Conservation (phyloP, 2,329 filamentous ascomycete species). For the Mollisiaceae sp. region DNA sequence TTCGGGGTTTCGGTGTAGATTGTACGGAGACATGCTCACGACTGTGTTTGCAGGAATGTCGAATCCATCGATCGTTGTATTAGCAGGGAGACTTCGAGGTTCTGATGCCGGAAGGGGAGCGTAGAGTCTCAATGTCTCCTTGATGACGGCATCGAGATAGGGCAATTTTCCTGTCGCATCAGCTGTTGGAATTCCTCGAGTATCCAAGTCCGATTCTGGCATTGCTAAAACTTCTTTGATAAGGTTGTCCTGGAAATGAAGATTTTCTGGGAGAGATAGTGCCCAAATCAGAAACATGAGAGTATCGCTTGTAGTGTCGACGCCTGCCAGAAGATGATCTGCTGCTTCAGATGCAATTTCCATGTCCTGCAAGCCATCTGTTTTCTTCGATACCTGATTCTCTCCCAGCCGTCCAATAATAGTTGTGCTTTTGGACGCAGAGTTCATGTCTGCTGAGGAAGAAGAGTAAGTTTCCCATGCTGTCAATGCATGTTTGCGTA, state of each 20-base stretch:
- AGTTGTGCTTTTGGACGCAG: slow-evolving; percentile 33
- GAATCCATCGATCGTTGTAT: slow-evolving; percentile 45
- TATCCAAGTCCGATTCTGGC: slow-evolving; percentile 33
- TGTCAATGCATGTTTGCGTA: slow-evolving; percentile 49
- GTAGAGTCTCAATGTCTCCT: slow-evolving; percentile 55
- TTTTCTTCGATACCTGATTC: slow-evolving; percentile 39
- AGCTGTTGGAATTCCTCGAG: slow-evolving; percentile 43
- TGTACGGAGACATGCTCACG: slow-evolving; percentile 56
- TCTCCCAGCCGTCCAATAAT: slow-evolving; percentile 49
- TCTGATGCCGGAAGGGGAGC: slow-evolving; percentile 57
- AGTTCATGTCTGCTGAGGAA: slow-evolving; percentile 14
- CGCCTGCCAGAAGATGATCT: slow-evolving; percentile 58
- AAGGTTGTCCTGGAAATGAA: slow-evolving; percentile 51
- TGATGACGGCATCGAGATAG: slow-evolving; percentile 55
- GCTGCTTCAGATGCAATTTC: slow-evolving; percentile 59
- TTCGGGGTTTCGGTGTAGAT: slow-evolving; percentile 56
- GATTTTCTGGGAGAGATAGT: slow-evolving; percentile 51
- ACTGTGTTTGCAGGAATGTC: slow-evolving; percentile 54
- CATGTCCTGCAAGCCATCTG: slow-evolving; percentile 45
- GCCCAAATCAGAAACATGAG: slow-evolving; percentile 57
- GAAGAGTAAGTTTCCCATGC: slow-evolving; percentile 35
- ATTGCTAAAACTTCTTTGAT: slow-evolving; percentile 48
- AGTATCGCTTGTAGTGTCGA: slow-evolving; percentile 58
- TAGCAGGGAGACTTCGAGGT: slow-evolving; percentile 48
- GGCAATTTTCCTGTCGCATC: slow-evolving; percentile 47